These are phyloP conservation scores for Avena sativa DNA, from an alignment of 176 grass and related monocot genomes.

Conservation along the genomic window DNA sequence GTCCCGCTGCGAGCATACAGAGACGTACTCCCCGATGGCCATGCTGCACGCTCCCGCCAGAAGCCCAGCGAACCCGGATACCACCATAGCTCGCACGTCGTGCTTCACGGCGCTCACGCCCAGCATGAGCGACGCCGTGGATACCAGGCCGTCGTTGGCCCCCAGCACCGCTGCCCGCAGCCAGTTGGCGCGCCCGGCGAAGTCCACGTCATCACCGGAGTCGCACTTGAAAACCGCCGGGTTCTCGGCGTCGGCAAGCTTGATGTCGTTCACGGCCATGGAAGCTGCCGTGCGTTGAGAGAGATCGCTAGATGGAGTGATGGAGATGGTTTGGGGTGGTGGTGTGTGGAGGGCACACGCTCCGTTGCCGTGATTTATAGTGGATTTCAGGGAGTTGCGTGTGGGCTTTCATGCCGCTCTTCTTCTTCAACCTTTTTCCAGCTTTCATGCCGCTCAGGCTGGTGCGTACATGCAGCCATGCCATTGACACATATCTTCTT, in stretches of 20 bases:
- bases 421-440: background rate
- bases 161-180: constrained; percentile 72
- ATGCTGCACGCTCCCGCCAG: constrained; percentile 78
- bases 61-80: constrained; percentile 75
- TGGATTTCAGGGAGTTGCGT: background rate
- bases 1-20: constrained; percentile 78
- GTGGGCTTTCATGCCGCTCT: constrained; percentile 21
- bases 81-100: constrained; percentile 57
- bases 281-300: too few relatives aligned
- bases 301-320: background rate
- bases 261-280: constrained; percentile 40
- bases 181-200: constrained; percentile 61
- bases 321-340: background rate
- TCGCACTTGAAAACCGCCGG: background rate
- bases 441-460: constrained; percentile 26
- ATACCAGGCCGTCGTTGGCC: constrained; percentile 81
- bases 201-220: background rate
- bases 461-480: constrained; percentile 23
- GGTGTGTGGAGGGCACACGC: constrained; percentile 70
- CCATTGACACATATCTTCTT: background rate
- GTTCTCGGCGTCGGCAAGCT: constrained; percentile 45
- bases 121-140: constrained; percentile 77
- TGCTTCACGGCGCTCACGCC: constrained; percentile 72
- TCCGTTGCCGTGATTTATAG: constrained; percentile 54
- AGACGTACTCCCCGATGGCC: constrained; percentile 88